These are phyloP conservation scores for Ambrosiella xylebori DNA, from an alignment of 2,329 filamentous ascomycete genomes.

Conservation along the genomic window DNA sequence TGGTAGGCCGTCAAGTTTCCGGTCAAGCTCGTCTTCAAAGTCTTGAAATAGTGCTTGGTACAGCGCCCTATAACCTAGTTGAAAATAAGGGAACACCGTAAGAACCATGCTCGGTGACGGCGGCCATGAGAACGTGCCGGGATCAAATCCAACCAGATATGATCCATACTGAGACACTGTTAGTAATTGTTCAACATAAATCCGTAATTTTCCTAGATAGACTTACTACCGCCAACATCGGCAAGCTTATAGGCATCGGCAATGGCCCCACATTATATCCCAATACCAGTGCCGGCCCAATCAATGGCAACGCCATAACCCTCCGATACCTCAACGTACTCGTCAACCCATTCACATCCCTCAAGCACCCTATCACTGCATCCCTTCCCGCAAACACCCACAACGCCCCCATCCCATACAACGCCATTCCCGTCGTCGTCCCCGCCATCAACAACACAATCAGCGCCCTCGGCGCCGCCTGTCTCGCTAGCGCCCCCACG, in stretches of 20 bases:
- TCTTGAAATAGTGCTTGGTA: constrained; percentile 29
- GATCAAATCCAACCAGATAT: constrained; percentile 27
- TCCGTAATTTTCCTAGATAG: not conserved
- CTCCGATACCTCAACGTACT: constrained; percentile 13
- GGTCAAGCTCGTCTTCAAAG: constrained; percentile 32
- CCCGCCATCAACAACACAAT: constrained; percentile 28
- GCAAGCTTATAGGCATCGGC: constrained; percentile 25
- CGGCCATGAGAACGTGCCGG: constrained; percentile 33
- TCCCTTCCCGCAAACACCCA: constrained; percentile 35
- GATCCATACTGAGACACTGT: constrained; percentile 30
- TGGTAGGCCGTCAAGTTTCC: constrained; percentile 25
- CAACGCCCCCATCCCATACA: constrained; percentile 35
- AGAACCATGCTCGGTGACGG: constrained; percentile 35
- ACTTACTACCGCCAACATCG: constrained; percentile 14
- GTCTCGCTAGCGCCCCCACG: constrained; percentile 36
- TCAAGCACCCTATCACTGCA: constrained; percentile 26
- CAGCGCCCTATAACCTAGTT: constrained; percentile 28
- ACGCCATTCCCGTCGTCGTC: constrained; percentile 32
- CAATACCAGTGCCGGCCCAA: constrained; percentile 30
- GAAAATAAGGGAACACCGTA: constrained; percentile 30
- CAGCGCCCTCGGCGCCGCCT: constrained; percentile 44
- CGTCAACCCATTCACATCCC: constrained; percentile 16
- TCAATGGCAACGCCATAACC: constrained; percentile 24
- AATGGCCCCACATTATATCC: constrained; percentile 27
- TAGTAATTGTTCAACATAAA: not conserved